Percentiles rank a stretch among this genome's conserved stretches.
Conservation (phyloP, 2,329 filamentous ascomycete species). For the Diaporthe vexans region DNA sequence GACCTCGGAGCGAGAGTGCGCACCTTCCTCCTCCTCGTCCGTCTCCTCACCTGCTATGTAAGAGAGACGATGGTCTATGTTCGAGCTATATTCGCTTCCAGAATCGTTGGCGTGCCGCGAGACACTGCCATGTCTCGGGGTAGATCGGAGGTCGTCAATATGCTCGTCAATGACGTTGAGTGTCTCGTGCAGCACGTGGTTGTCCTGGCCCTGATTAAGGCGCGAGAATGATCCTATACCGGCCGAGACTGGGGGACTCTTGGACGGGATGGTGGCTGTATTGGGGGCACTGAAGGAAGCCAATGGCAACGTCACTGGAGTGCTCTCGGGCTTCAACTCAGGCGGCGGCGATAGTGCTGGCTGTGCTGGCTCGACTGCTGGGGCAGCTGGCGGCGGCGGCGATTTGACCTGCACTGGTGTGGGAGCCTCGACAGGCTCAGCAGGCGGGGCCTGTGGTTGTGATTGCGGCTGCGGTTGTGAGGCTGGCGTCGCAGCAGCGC, state of each 20-base stretch:
- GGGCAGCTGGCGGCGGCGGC: constrained; percentile 32
- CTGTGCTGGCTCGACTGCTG: constrained; percentile 39
- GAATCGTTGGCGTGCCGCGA: constrained; percentile 78
- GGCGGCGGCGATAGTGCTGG: constrained; percentile 43
- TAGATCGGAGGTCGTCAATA: constrained; percentile 84
- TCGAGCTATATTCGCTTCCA: constrained; percentile 90
- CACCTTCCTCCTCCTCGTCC: constrained; percentile 86
- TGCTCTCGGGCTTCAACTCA: constrained; percentile 46
- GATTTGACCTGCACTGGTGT: constrained; percentile 24
- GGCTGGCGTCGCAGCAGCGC: constrained; percentile 25
- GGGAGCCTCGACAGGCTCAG: not conserved
- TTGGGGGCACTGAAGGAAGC: constrained; percentile 53
- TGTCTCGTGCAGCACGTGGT: constrained; percentile 92
- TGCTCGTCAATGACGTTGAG: constrained; percentile 97
- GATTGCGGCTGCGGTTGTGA: constrained; percentile 18
- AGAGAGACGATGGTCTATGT: constrained; percentile 81
- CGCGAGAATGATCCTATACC: constrained; percentile 39
- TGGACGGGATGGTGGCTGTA: constrained; percentile 44
- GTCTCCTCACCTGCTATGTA: constrained; percentile 96
- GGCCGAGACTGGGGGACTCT: constrained; percentile 45
- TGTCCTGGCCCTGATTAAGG: constrained; percentile 65
- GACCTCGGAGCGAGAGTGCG: constrained; percentile 81
- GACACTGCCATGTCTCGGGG: constrained; percentile 62
- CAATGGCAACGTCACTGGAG: constrained; percentile 57
- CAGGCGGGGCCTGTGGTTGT: constrained; percentile 17